Evolutionary conservation across 371 early-diverging fungal genomes (phyloP).

Genomic region (Mucor irregularis): DNA sequence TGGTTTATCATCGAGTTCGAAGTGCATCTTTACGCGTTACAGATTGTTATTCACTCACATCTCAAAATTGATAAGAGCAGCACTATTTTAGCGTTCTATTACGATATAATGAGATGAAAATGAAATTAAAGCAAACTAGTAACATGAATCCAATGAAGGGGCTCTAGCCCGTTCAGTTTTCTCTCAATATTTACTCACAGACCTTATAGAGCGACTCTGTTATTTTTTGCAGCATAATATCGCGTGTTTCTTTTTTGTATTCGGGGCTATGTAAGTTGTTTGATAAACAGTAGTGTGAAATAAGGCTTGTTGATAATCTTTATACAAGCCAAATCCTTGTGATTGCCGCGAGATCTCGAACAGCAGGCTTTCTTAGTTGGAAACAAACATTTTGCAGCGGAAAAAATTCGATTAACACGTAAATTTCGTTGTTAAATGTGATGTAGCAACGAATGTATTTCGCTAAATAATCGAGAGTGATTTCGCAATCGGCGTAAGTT

Average conservation of each 20-base stretch:
- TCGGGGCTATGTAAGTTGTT: neutral
- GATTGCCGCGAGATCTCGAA: too few relatives aligned
- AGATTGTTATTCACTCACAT: too few relatives aligned
- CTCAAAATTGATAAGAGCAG: neutral
- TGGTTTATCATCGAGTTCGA: too few relatives aligned
- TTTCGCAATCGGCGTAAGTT: conserved; percentile 4
- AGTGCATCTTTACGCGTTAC: too few relatives aligned
- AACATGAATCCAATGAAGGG: neutral
- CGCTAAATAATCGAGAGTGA: neutral
- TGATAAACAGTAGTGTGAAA: neutral
- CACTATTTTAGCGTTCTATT: neutral
- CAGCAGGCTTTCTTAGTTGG: too few relatives aligned
- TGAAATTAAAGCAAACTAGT: neutral
- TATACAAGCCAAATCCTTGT: too few relatives aligned
- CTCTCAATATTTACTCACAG: conserved; percentile 1
- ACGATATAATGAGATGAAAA: neutral
- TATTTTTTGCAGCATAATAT: neutral
- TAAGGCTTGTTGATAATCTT: too few relatives aligned
- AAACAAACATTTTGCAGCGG: too few relatives aligned
- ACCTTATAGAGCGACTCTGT: neutral
- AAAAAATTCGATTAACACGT: neutral
- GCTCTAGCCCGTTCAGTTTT: neutral
- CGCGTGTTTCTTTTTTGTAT: neutral
- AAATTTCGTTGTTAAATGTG: neutral
- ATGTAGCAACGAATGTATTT: neutral